Percentiles rank a stretch among this genome's conserved stretches.
phyloP scores from a whole-genome alignment of 352 stramenopile genomes.

The Phytophthora sp. region DNA sequence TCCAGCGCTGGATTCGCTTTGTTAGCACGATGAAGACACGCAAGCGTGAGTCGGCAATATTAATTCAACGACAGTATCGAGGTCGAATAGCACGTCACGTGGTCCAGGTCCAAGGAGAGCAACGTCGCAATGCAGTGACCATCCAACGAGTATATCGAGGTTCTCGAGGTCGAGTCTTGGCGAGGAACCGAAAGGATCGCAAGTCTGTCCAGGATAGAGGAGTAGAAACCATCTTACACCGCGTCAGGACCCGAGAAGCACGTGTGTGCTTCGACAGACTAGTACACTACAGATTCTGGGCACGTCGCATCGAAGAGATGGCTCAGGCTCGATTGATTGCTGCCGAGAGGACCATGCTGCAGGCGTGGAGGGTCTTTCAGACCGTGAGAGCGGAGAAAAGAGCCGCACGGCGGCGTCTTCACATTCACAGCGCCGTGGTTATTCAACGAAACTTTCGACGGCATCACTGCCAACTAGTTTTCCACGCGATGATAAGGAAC shows the following conservation, averaged over 20 bases:
- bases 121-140: constrained; percentile 28
- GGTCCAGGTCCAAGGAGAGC: constrained; percentile 41
- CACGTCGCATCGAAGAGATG: constrained; percentile 48
- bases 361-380: constrained; percentile 32
- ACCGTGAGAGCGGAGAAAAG: constrained; percentile 47
- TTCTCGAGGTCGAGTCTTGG: constrained; percentile 29
- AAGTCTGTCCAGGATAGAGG: constrained; percentile 41
- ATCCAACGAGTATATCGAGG: constrained; percentile 75
- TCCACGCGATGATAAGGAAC: constrained; percentile 36
- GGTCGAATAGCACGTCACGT: constrained; percentile 60
- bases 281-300: constrained; percentile 19
- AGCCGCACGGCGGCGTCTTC: constrained; percentile 35
- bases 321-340: constrained; percentile 12
- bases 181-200: constrained; percentile 29
- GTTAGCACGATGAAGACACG: constrained; percentile 31
- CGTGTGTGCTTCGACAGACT: constrained; percentile 43
- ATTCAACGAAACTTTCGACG: constrained; percentile 81
- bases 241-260: constrained; percentile 38
- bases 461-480: constrained; percentile 56
- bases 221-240: constrained; percentile 36
- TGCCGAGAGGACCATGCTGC: constrained; percentile 13
- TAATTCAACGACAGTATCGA: constrained; percentile 73
- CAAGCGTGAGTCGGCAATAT: constrained; percentile 35
- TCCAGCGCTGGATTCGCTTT: constrained; percentile 55
- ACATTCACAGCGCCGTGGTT: constrained; percentile 46